Percentiles rank a stretch among this genome's conserved stretches.
phyloP scores from a whole-genome alignment of 139 green algal species.

The Coelastrella sp. region DNA sequence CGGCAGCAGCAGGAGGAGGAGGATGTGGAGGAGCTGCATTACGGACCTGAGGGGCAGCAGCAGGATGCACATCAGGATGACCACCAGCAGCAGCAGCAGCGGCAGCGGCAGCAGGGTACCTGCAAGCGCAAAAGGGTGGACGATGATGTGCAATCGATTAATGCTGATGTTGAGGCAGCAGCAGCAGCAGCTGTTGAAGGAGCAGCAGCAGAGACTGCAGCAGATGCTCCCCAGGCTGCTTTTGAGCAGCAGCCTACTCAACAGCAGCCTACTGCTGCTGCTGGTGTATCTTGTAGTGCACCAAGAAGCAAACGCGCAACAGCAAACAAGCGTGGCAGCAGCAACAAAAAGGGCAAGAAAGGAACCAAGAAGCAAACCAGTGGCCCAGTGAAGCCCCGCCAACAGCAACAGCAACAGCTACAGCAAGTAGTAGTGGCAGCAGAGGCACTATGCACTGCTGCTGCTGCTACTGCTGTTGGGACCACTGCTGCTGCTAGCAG shows the following conservation, averaged over 20 bases:
- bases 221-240: no score
- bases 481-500: not conserved
- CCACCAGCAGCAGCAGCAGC: not conserved
- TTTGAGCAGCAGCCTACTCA: constrained; percentile 12
- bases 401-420: not conserved
- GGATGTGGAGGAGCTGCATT: constrained; percentile 63
- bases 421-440: not conserved
- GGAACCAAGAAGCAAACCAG: no score
- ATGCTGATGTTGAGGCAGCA: no score
- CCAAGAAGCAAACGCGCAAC: not conserved
- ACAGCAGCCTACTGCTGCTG: not conserved
- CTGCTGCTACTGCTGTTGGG: not conserved
- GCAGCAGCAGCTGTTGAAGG: not conserved
- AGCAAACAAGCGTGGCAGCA: not conserved
- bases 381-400: no score
- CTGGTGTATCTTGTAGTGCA: not conserved
- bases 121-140: not conserved
- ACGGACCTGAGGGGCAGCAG: constrained; percentile 60
- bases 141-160: not conserved
- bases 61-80: constrained; percentile 41
- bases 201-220: not conserved
- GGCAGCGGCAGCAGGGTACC: constrained; percentile 1
- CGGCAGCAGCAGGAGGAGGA: not conserved
- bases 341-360: not conserved
- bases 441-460: not conserved